phyloP scores from a whole-genome alignment of 768 basidiomycete species.

The Podaxis carcinomalis region DNA sequence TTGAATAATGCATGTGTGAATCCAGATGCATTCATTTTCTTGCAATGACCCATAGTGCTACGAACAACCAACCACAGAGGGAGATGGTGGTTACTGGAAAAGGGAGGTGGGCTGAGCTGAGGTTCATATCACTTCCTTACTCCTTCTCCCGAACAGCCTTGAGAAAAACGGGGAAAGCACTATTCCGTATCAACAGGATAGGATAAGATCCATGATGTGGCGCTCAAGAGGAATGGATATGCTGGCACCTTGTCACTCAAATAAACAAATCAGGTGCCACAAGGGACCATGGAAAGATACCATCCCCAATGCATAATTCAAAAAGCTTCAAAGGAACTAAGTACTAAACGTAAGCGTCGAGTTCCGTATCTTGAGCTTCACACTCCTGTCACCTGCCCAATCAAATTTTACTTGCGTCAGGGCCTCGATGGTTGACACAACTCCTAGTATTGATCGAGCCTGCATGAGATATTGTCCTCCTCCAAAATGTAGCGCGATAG shows the following conservation, averaged over 20 bases:
- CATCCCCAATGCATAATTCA: neutral
- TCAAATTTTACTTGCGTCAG: conserved; percentile 75
- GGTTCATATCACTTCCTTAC: neutral
- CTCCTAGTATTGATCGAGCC: conserved; percentile 18
- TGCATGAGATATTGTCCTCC: neutral
- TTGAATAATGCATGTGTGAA: too few species aligned
- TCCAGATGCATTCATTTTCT: too few species aligned
- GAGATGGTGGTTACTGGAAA: too few species aligned
- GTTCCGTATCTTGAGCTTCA: conserved; percentile 78
- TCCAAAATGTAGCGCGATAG: conserved; percentile 2
- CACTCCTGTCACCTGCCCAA: conserved; percentile 82
- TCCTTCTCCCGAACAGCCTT: neutral
- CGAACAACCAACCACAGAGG: too few species aligned
- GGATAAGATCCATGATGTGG: neutral
- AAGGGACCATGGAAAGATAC: neutral
- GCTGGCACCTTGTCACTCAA: neutral
- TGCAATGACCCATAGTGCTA: too few species aligned
- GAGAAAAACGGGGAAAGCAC: neutral
- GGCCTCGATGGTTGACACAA: conserved; percentile 49
- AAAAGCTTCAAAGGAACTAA: conserved; percentile 21
- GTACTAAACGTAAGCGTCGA: conserved; percentile 86
- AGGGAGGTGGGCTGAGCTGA: neutral
- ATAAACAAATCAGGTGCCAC: neutral
- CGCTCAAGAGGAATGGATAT: neutral
- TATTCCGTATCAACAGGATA: neutral